Base-by-base conservation (phyloP, 371 early-diverging fungal genomes). In the Actinomortierella ambigua region DNA sequence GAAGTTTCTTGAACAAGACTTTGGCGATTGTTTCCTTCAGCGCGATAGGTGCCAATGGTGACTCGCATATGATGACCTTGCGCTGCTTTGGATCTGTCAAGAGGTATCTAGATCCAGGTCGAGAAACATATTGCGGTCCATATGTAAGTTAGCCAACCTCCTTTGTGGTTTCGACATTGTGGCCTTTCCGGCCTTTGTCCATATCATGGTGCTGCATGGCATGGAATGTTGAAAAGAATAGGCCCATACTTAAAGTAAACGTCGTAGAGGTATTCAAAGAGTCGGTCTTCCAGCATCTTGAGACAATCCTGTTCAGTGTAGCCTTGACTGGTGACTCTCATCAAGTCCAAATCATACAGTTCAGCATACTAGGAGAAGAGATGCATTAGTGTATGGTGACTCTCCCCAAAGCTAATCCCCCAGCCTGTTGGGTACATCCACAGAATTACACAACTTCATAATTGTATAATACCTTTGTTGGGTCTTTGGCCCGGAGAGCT, bases 1-100 rank as follows among this genome's bases (percentile, higher is more conserved):
- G 89, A 49, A 96, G 79, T 62, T 88, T 84, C 18, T 89, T 85
- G 64, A 95, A 92, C 20, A 96, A 68, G 22, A 93, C 82, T 42
- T 81, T 82, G 1, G 88, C 89, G 55, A 95, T 81, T 14, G 85
- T 77, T 50, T 85, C 80, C 64, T 93, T 93, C n/a, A 94, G 59
- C n/a, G 77, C 80, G 17, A 89, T 61, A 0, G 95, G 94, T 40
- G 90, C 69, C 64, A 93, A 67, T 1, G 91, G 87, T 0, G 91
- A 85, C 69, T 95, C 96, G 44, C 89, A 91, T 26, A 96, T 59
- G 27, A 93, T 87, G n/a, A 95, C 94, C 75, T 92, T 94, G 42
- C 93, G 85, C 47, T 89, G 83, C 68, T 92, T 92, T 3, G 96
- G 87, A 71, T 96, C 96, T 15, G 91, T 87, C 61, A 96, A 69